phyloP scores from a whole-genome alignment of 169 alveolate species.

The Eimeria maxima region DNA sequence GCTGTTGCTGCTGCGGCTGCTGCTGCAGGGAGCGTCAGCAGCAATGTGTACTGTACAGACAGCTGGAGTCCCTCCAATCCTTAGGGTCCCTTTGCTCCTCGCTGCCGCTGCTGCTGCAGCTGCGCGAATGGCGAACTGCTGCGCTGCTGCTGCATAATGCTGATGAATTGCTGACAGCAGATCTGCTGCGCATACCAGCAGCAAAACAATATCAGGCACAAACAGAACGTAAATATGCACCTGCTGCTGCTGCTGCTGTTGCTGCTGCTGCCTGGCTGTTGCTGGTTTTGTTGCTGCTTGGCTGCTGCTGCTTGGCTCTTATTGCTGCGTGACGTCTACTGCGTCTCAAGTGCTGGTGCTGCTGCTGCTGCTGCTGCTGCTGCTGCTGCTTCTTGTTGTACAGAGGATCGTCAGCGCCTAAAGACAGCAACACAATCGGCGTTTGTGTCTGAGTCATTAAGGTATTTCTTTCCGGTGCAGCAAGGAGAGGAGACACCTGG shows the following conservation, averaged over 20 bases:
- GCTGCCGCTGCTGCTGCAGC: slow-evolving; percentile 60
- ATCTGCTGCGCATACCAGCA: slow-evolving; percentile 21
- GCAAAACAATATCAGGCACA: slow-evolving; percentile 20
- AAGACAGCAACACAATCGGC: slow-evolving; percentile 57
- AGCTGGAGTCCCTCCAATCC: slow-evolving; percentile 25
- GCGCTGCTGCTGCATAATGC: slow-evolving; percentile 53
- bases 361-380: background rate
- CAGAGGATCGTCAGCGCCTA: slow-evolving; percentile 56
- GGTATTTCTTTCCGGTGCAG: slow-evolving; percentile 47
- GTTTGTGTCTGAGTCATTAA: background rate
- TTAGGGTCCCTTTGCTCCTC: slow-evolving; percentile 33
- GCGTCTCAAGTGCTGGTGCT: background rate
- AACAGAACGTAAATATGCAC: background rate
- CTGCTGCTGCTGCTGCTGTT: slow-evolving; percentile 15
- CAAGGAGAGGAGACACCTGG: slow-evolving; percentile 58
- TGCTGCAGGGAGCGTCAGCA: slow-evolving; percentile 41
- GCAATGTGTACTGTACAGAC: slow-evolving; percentile 29
- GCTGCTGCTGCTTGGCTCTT: background rate
- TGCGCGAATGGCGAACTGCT: slow-evolving; percentile 59
- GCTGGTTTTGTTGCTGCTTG: background rate
- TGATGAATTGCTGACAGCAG: background rate
- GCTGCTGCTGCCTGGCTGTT: background rate
- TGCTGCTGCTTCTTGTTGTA: too few species aligned
- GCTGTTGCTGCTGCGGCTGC: background rate
- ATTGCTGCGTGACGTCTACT: background rate